These are phyloP conservation scores for Ceriops tagal DNA, from an alignment of 345 rosid genomes.

Conservation along the genomic window DNA sequence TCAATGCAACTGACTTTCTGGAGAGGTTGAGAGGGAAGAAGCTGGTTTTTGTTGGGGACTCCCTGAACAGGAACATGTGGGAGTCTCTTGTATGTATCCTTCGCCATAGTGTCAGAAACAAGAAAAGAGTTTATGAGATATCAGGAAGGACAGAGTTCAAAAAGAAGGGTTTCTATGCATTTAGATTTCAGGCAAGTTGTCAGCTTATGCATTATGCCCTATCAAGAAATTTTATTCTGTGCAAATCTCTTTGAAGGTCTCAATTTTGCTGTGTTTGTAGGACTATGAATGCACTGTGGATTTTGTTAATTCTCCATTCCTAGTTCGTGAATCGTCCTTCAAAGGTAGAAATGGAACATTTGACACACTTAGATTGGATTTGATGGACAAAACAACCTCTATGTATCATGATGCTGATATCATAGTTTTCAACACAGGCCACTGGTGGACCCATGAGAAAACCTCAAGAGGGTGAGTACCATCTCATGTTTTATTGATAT, in stretches of 20 bases:
- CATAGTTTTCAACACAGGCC: slow-evolving; percentile 83
- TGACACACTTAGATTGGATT: slow-evolving; percentile 76
- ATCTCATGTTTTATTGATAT: not conserved
- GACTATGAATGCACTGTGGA: slow-evolving; percentile 84
- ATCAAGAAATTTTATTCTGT: not conserved
- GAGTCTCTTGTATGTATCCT: slow-evolving; percentile 89
- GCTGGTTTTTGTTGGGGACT: slow-evolving; percentile 84
- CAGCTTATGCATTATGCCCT: not conserved
- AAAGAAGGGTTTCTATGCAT: slow-evolving; percentile 79
- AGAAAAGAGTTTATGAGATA: slow-evolving; percentile 68
- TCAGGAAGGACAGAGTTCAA: slow-evolving; percentile 72
- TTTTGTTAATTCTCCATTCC: slow-evolving; percentile 75
- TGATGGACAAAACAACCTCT: slow-evolving; percentile 68
- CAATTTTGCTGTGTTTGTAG: slow-evolving; percentile 35
- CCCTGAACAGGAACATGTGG: slow-evolving; percentile 91
- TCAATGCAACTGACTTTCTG: slow-evolving; percentile 80
- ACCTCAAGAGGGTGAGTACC: slow-evolving; percentile 71
- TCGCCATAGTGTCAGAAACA: slow-evolving; percentile 51
- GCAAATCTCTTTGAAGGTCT: slow-evolving; percentile 3
- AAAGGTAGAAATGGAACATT: slow-evolving; percentile 45
- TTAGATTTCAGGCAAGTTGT: slow-evolving; percentile 68
- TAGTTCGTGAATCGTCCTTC: slow-evolving; percentile 72
- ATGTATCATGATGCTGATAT: slow-evolving; percentile 78
- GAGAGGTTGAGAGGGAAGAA: slow-evolving; percentile 76
- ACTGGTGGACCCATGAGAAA: slow-evolving; percentile 99